Base-by-base conservation (phyloP, 2,329 filamentous ascomycete genomes). In the Fusarium buharicum region DNA sequence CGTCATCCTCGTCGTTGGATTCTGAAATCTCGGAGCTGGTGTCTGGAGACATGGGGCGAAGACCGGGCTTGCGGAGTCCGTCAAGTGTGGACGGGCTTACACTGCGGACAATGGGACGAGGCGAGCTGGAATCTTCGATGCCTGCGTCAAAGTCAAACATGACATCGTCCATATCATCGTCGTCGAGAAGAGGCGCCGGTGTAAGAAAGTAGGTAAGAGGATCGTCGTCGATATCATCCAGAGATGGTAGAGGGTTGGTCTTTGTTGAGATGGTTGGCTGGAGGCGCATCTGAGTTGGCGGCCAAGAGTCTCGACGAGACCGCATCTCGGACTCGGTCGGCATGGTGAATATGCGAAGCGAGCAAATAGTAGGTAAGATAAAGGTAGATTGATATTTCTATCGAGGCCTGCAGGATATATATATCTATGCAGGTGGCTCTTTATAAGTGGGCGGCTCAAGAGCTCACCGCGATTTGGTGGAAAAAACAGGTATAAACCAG, bases 161-260 rank as follows among this genome's bases (percentile, higher is more conserved):
- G 61, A 75, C 76, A 39, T 76, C 71, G 36, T 78, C 78, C 22
- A 78, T 71, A 27, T 79, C 76, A 12, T 76, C 72, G 18, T 78
- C 76, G 17, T 81, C 77, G 11, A 77, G 67, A 11, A 75, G 74
- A 1, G 81, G 76, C 0, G 78, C 75, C 1, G 84, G 81, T 2
- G 83, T 84, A 37, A 86, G 77, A 63, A 86, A 86, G 70, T 84
- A 85, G 43, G 78, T 81, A 47, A 86, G 76, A 14, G 84, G 84
- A 61, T 85, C 80, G 40, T 83, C 78, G 59, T 83, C 80, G 48
- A 82, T 80, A 53, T 81, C 77, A 34, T 83, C 79, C 48, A 82
- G 77, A 17, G 79, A 77, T 18, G 78, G 78, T 18, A 75, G 73
- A 9, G 74, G 75, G 41, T 79, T 75, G 59, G 77, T 75, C 51